phyloP scores from a whole-genome alignment of 495 filamentous ascomycete species.

The Aspergillus asperescens region DNA sequence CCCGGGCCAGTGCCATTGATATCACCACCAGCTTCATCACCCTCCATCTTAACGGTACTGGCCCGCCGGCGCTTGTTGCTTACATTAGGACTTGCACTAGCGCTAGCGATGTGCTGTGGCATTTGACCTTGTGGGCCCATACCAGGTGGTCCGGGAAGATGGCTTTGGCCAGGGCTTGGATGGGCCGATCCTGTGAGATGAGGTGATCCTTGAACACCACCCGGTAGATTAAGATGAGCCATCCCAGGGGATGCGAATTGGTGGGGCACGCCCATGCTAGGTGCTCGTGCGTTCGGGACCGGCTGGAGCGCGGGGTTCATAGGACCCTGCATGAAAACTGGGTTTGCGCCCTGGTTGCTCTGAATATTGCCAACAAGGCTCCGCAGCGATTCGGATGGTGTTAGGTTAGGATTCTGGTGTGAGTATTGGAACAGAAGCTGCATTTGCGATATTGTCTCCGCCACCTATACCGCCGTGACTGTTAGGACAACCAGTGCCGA shows the following conservation, averaged over 20 bases:
- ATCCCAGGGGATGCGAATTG: conserved; percentile 51
- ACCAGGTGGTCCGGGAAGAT: conserved; percentile 41
- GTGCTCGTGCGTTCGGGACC: conserved; percentile 28
- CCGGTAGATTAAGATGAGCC: conserved; percentile 45
- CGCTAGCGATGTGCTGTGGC: conserved; percentile 57
- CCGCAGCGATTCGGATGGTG: conserved; percentile 57
- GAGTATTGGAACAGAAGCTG: conserved; percentile 59
- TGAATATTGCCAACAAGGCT: conserved; percentile 50
- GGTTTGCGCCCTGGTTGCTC: conserved; percentile 25
- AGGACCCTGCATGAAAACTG: conserved; percentile 24
- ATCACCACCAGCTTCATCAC: conserved; percentile 51
- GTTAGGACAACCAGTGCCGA: neutral
- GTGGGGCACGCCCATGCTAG: conserved; percentile 31
- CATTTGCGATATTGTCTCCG: conserved; percentile 73
- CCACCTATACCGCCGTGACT: conserved; percentile 46
- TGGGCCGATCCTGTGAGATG: conserved; percentile 44
- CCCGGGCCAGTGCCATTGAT: conserved; percentile 45
- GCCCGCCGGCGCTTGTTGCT: conserved; percentile 71
- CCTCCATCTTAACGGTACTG: conserved; percentile 73
- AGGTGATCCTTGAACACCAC: conserved; percentile 36
- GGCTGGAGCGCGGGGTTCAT: conserved; percentile 42
- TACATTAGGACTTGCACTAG: conserved; percentile 79
- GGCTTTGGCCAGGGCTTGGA: conserved; percentile 42
- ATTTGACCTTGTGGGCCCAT: conserved; percentile 73
- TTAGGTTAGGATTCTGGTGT: conserved; percentile 50